Base-by-base conservation (phyloP, 805 yeast species). In the Candida lessepsii region DNA sequence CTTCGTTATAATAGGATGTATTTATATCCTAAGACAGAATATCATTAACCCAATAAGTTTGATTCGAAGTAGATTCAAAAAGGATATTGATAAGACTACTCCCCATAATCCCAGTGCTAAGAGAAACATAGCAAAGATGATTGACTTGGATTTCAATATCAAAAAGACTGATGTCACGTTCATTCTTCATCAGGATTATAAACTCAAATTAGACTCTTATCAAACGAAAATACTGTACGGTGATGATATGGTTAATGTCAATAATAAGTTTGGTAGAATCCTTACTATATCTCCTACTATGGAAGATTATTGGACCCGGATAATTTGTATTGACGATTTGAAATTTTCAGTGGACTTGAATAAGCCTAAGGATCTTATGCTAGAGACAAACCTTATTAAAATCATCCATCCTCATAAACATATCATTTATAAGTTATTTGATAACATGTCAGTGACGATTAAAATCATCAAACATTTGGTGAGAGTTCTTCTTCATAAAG, bases 231-330 rank as follows among this genome's bases (percentile, higher is more conserved):
- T 50, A 2, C 27, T 10, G 5, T 34, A 46, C 5, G 29, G 30
- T 15, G 24, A 49, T 3, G 32, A 36, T 17, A 29, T 27, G 2
- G 3, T 49, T 5, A 25, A 20, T 4, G 13, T 64, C 2, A 33
- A 36, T 5, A 48, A 52, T 23, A 49, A 53, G 7, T 62, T 67
- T 35, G 38, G 65, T 3, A 60, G 84, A 35, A 39, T 73, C 3
- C 64, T 79, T 43, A 75, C 75, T 1, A 78, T 75, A 37, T 78
- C 83, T 0, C 81, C 84, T 1, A 60, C 71, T 0, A 46, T 64
- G 2, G 58, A 64, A 2, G 66, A 62, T 2, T 58, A 55, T 33
- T 80, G 85, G 85, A 60, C 71, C 13, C 59, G 83, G 35, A 49
- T 81, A 25, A 26, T 70, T 2, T 61, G 73, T 25, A 51, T 71